Conservation (phyloP, 441 rosid genomes). For the Breynia disticha region DNA sequence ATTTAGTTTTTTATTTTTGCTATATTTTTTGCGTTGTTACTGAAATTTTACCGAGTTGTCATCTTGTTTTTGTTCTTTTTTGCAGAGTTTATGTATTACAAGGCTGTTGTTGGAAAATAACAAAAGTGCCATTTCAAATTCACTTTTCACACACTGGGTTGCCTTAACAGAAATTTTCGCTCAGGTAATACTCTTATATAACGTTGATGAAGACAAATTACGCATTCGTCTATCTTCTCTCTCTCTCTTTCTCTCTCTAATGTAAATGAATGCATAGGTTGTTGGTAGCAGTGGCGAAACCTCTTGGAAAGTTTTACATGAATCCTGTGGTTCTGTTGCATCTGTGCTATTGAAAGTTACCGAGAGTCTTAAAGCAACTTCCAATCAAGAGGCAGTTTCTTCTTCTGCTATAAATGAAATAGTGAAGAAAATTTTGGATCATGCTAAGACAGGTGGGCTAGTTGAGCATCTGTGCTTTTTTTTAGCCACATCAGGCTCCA, state of each 20-base stretch:
- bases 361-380: constrained; percentile 40
- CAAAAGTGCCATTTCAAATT: constrained; percentile 35
- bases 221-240: too few relatives aligned
- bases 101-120: constrained; percentile 46
- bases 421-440: constrained; percentile 58
- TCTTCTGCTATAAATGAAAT: constrained; percentile 33
- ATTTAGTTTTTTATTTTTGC: too few relatives aligned
- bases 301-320: constrained; percentile 60
- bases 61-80: constrained; percentile 7
- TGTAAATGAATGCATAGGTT: constrained; percentile 38
- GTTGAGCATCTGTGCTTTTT: constrained; percentile 74
- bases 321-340: constrained; percentile 62
- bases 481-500: constrained; percentile 72
- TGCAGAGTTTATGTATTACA: constrained; percentile 69
- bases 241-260: neutral
- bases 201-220: neutral
- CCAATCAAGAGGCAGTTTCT: constrained; percentile 37
- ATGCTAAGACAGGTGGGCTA: constrained; percentile 65
- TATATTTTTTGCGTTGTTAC: too few relatives aligned
- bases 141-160: constrained; percentile 84
- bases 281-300: constrained; percentile 52
- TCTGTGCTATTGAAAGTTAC: constrained; percentile 50
- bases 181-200: constrained; percentile 44
- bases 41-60: too few relatives aligned
- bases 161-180: constrained; percentile 62